Base-by-base conservation (phyloP, 2,329 filamentous ascomycete genomes). In the Curvularia lunata region DNA sequence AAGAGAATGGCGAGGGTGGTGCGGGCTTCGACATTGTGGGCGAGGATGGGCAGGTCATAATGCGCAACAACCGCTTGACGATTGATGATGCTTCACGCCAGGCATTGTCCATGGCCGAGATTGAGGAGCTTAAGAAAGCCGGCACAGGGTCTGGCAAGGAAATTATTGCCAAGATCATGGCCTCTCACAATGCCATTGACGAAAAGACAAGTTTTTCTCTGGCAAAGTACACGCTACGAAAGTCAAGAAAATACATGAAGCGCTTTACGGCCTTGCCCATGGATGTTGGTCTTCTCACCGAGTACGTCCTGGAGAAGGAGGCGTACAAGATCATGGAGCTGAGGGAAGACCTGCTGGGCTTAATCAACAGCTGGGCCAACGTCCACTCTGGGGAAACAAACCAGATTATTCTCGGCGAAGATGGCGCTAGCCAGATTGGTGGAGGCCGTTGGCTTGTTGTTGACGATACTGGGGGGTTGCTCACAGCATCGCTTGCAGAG, bases 201-300 rank as follows among this genome's bases (percentile, higher is more conserved):
- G 90, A 98, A 79, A 99, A 99, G 83, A 98, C 95, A 0, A 84
- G 88, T 0, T 99, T 96, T 72, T 96, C 92, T 2, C 82, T 97
- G 56, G 93, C 94, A 42, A 99, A 99, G 77, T 99, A 99, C 78
- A 97, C 95, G 71, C 81, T 98, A 18, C 84, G 96, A 45, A 99
- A 99, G 80, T 90, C 91, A 63, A 93, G 89, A 74, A 99, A 99
- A 78, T 98, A 96, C 75, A 85, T 98, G 63, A 88, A 90, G 69
- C 84, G 92, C 12, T 98, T 99, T 71, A 91, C 90, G 0, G 86
- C 95, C 1, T 77, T 96, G 50, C 94, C 94, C 0, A 79, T 98
- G 66, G 92, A 97, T 71, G 87, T 96, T 13, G 84, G 88, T 0
- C 84, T 87, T 63, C 81, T 98, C 61, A 87, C 88, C 19, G 86